Conservation (phyloP, 257 asterid genomes). For the Penstemon davidsonii region DNA sequence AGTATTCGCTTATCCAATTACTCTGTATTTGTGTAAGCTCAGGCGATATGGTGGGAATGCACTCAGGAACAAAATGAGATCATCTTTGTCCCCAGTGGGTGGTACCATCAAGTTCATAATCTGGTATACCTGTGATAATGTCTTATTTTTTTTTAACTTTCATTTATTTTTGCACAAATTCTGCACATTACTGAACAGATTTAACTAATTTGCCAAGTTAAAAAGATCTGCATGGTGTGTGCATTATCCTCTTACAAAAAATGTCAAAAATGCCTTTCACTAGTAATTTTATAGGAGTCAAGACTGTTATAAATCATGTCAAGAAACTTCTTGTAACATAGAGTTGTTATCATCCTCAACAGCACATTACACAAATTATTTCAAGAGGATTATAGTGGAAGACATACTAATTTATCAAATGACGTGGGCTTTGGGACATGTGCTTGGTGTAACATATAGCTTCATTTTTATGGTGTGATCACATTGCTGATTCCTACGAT, state of each 20-base stretch:
- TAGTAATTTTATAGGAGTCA: neutral
- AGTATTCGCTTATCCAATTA: constrained; percentile 1
- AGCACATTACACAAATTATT: neutral
- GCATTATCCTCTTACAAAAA: neutral
- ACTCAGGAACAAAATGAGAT: constrained; percentile 78
- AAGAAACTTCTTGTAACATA: neutral
- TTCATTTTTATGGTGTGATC: neutral
- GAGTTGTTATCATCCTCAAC: neutral
- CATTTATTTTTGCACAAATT: neutral
- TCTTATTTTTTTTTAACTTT: constrained; percentile 7
- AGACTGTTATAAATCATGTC: neutral
- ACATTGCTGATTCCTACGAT: neutral
- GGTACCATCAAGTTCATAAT: constrained; percentile 99
- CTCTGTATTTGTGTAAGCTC: constrained; percentile 19
- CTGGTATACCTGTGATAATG: constrained; percentile 49
- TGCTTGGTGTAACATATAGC: neutral
- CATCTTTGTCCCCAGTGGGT: constrained; percentile 96
- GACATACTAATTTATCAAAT: neutral
- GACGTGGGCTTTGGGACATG: neutral
- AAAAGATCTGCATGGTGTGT: neutral
- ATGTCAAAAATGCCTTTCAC: neutral
- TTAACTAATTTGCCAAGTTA: neutral
- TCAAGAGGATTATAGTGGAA: neutral
- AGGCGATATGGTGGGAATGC: constrained; percentile 92
- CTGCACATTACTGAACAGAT: neutral